A percentile compares a stretch with the other conserved stretches of the same genome.
phyloP scores from a whole-genome alignment of 768 basidiomycete genomes.

The Mrakia gelida region DNA sequence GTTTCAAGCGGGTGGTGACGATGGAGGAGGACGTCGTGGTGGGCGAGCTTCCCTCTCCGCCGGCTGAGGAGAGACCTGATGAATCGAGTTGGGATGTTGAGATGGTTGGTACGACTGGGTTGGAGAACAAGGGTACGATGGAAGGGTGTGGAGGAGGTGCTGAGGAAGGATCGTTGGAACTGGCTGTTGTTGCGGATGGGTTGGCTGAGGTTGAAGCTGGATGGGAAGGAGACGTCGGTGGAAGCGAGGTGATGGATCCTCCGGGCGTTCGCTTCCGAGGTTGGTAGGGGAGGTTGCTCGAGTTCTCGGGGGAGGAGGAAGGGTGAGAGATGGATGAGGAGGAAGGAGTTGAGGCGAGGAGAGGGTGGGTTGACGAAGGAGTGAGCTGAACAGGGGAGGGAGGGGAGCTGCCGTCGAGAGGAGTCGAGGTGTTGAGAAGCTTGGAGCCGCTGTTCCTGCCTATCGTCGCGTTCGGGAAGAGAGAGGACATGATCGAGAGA shows the following conservation, averaged over 20 bases:
- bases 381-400: background rate
- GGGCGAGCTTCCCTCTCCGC: background rate
- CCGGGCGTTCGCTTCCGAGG: conserved; percentile 28
- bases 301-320: background rate
- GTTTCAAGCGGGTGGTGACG: conserved; percentile 41
- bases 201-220: background rate
- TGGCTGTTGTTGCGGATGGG: background rate
- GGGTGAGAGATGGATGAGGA: background rate
- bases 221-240: conserved; percentile 8
- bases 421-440: background rate
- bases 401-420: background rate
- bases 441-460: background rate
- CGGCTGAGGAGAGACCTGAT: background rate
- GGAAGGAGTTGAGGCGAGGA: background rate
- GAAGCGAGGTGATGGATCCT: conserved; percentile 25
- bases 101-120: conserved; percentile 22
- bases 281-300: conserved; percentile 22
- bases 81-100: conserved; percentile 29
- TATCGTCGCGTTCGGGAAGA: background rate
- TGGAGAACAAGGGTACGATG: conserved; percentile 25
- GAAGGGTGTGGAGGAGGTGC: background rate
- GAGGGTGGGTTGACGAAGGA: conserved; percentile 10
- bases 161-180: background rate
- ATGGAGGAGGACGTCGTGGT: background rate
- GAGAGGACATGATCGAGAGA: background rate